phyloP scores from a whole-genome alignment of 2,329 filamentous ascomycete genomes.

The Aspergillus quadrilineatus region DNA sequence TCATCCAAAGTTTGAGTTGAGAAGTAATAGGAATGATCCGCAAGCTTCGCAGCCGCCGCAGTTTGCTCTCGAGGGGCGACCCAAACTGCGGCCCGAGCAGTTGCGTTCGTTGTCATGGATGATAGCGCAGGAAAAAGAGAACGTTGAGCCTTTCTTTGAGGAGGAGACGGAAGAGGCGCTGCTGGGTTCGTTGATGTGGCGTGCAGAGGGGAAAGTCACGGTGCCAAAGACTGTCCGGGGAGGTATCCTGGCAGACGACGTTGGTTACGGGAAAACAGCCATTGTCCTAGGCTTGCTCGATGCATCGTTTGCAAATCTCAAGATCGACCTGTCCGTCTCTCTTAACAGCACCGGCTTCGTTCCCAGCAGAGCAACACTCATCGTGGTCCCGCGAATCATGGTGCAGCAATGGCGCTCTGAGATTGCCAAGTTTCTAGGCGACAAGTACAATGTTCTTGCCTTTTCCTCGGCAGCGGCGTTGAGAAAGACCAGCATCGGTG shows the following conservation, averaged over 20 bases:
- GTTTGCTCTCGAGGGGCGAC: slow-evolving; percentile 25
- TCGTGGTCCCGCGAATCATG: slow-evolving; percentile 58
- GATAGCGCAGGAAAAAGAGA: slow-evolving; percentile 51
- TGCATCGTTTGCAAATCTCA: slow-evolving; percentile 35
- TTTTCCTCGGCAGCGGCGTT: slow-evolving; percentile 46
- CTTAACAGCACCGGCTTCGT: slow-evolving; percentile 30
- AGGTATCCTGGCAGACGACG: slow-evolving; percentile 63
- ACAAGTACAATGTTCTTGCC: slow-evolving; percentile 45
- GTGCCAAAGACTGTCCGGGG: slow-evolving; percentile 48
- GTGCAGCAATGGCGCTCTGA: slow-evolving; percentile 60
- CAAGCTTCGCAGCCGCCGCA: slow-evolving; percentile 34
- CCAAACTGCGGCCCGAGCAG: slow-evolving; percentile 54
- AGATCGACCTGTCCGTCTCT: slow-evolving; percentile 16
- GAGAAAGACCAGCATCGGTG: slow-evolving; percentile 40
- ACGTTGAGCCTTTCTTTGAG: slow-evolving; percentile 46
- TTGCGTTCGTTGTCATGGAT: slow-evolving; percentile 60
- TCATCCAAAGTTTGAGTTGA: slow-evolving; percentile 44
- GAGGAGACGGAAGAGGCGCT: slow-evolving; percentile 59
- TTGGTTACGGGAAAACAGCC: slow-evolving; percentile 68
- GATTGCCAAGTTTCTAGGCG: slow-evolving; percentile 51
- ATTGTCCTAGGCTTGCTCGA: slow-evolving; percentile 59
- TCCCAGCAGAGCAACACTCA: slow-evolving; percentile 57
- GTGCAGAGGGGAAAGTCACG: slow-evolving; percentile 52
- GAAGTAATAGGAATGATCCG: slow-evolving; percentile 43
- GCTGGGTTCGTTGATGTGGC: slow-evolving; percentile 54